A percentile compares a stretch with the other conserved stretches of the same genome.
phyloP scores from a whole-genome alignment of 2,329 filamentous ascomycete species.

The Botrytis porri region DNA sequence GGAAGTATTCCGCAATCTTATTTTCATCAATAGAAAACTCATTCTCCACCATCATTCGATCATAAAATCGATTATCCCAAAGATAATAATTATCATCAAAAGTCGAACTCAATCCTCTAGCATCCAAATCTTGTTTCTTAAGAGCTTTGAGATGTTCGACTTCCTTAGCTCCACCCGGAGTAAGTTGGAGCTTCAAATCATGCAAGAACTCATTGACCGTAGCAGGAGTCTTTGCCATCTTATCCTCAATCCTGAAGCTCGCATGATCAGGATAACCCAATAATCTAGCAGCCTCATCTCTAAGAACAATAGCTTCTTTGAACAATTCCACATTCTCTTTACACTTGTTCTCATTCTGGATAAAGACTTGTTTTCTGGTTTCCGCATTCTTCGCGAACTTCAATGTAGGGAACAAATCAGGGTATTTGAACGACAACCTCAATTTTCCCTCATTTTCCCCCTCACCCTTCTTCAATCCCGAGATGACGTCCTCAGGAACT shows the following conservation, averaged over 20 bases:
- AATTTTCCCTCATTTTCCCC: conserved; percentile 71
- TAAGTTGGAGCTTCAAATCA: conserved; percentile 65
- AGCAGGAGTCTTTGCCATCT: conserved; percentile 77
- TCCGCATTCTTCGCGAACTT: conserved; percentile 73
- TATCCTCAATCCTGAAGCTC: conserved; percentile 72
- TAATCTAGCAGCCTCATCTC: conserved; percentile 74
- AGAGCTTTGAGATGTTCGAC: conserved; percentile 66
- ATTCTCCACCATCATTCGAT: conserved; percentile 74
- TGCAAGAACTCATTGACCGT: conserved; percentile 71
- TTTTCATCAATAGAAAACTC: conserved; percentile 78
- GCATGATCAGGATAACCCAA: conserved; percentile 77
- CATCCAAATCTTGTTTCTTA: conserved; percentile 67
- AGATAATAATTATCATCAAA: conserved; percentile 73
- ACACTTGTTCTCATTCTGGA: conserved; percentile 74
- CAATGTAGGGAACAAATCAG: conserved; percentile 72
- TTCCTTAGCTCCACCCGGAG: conserved; percentile 68
- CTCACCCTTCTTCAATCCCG: conserved; percentile 67
- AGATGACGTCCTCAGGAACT: conserved; percentile 67
- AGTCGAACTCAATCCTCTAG: conserved; percentile 50
- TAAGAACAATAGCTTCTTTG: conserved; percentile 68
- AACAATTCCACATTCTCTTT: conserved; percentile 70
- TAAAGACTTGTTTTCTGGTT: conserved; percentile 65
- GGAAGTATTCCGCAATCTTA: conserved; percentile 81
- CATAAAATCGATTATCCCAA: conserved; percentile 81
- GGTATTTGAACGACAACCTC: conserved; percentile 79